A percentile compares a stretch with the other conserved stretches of the same genome.
These are phyloP conservation scores for Heterobasidion annosum DNA, from an alignment of 1,284 basidiomycete species.

Conservation along the genomic window DNA sequence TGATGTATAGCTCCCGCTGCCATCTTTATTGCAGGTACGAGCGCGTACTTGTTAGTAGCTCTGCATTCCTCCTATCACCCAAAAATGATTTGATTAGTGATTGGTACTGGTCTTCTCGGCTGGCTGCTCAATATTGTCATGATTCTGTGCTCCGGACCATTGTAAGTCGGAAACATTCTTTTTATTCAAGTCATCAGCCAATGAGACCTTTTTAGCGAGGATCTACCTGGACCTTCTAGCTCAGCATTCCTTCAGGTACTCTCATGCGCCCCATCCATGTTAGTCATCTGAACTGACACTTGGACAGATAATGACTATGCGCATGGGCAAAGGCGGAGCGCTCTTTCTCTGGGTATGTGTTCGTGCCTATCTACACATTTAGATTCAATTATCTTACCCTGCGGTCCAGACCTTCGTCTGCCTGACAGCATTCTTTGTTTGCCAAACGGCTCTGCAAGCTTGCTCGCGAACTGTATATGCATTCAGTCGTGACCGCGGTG, in stretches of 20 bases:
- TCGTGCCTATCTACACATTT: neutral
- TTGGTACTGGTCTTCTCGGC: slow-evolving; percentile 77
- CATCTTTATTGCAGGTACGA: slow-evolving; percentile 74
- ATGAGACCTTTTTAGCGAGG: slow-evolving; percentile 27
- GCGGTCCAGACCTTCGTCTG: slow-evolving; percentile 55
- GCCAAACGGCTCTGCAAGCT: slow-evolving; percentile 78
- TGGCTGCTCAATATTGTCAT: slow-evolving; percentile 82
- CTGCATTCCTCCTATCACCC: neutral
- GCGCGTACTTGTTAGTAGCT: neutral
- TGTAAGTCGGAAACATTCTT: slow-evolving; percentile 29
- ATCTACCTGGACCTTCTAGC: slow-evolving; percentile 56
- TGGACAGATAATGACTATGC: slow-evolving; percentile 59
- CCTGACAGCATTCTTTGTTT: slow-evolving; percentile 77
- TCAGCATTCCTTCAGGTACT: slow-evolving; percentile 61
- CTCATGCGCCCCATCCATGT: neutral
- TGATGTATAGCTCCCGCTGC: slow-evolving; percentile 50
- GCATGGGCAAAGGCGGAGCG: slow-evolving; percentile 66
- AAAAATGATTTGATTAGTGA: slow-evolving; percentile 30
- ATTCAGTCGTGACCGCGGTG: slow-evolving; percentile 78
- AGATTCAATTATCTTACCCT: neutral
- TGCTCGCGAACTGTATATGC: slow-evolving; percentile 85
- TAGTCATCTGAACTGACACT: neutral
- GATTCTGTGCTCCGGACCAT: slow-evolving; percentile 72
- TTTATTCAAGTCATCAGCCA: neutral
- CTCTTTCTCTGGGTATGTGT: slow-evolving; percentile 64